Base-by-base conservation (phyloP, 2,329 filamentous ascomycete genomes). In the Beauveria sp. region DNA sequence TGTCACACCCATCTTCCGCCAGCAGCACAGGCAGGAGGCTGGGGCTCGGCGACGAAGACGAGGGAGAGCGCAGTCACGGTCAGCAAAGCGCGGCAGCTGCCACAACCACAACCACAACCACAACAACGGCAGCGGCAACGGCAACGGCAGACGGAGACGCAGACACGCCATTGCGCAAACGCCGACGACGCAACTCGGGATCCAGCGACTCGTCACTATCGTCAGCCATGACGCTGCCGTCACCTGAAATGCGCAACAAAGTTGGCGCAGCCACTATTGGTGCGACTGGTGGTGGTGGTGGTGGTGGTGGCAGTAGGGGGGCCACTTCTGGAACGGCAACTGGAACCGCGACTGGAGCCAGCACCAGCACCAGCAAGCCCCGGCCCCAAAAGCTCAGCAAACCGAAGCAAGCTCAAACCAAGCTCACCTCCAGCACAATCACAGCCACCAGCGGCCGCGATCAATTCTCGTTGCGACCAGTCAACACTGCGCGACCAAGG, bases 121-220 rank as follows among this genome's bases (percentile, higher is more conserved):
- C 58, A n/a, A 54, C 60, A 34, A 50, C 42, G n/a, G 47, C 51
- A 10, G 28, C 60, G 24, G 57, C 61, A 45, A 56, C 53, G 26
- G 40, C 47, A 24, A 60, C 51, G 26, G 60, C 54, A 20, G 66
- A 66, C 53, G 68, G 51, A 42, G 60, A 71, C 53, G 68, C 56
- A 46, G 60, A 71, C 63, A 77, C 75, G 30, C 74, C 75, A 38
- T 72, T 72, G 60, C 70, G 72, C 26, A 74, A 68, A 69, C 69
- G 71, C 60, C 65, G 65, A 30, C 69, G 75, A 47, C 69, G 73
- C 42, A 71, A 71, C 61, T 78, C 75, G 40, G 73, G 67, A 34
- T 74, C 73, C 8, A 78, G 75, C 69, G 74, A 76, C 66, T 78
- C 76, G 22, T 77, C 76, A n/a, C 71, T 78, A 28, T 77, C 75